A percentile compares a stretch with the other conserved stretches of the same genome.
phyloP scores from a whole-genome alignment of 2,329 filamentous ascomycete genomes.

The Aureobasidium sp. region DNA sequence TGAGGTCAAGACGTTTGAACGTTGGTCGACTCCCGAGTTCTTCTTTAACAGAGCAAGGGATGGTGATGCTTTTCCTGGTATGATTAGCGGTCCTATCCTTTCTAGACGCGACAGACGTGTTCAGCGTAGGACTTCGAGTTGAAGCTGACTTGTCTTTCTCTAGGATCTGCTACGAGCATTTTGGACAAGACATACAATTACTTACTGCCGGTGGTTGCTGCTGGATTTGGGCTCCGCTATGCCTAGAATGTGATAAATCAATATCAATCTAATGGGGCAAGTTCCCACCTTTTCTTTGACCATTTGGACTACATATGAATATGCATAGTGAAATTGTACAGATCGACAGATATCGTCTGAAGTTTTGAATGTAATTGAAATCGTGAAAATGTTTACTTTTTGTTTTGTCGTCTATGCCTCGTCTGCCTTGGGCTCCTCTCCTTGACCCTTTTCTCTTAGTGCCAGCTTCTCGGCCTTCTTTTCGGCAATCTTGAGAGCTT shows the following conservation, averaged over 20 bases:
- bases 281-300: not conserved
- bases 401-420: constrained; percentile 6
- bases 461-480: constrained; percentile 36
- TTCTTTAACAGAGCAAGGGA: not conserved
- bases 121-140: not conserved
- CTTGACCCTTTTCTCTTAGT: constrained; percentile 20
- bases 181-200: not conserved
- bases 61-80: not conserved
- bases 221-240: not conserved
- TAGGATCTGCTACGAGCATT: not conserved
- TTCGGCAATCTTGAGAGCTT: constrained; percentile 46
- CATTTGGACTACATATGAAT: not conserved
- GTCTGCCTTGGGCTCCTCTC: not conserved
- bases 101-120: not conserved
- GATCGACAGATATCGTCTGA: not conserved
- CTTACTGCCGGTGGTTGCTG: not conserved
- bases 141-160: not conserved
- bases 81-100: not conserved
- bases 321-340: not conserved
- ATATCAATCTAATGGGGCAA: not conserved
- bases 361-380: not conserved
- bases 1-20: not conserved
- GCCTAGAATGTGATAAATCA: not conserved
- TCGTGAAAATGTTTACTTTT: constrained; percentile 6
- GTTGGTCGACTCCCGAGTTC: not conserved